A percentile compares a stretch with the other conserved stretches of the same genome.
Evolutionary conservation across 2,329 filamentous ascomycete genomes (phyloP).

Genomic region (Diaporthe australafricana): DNA sequence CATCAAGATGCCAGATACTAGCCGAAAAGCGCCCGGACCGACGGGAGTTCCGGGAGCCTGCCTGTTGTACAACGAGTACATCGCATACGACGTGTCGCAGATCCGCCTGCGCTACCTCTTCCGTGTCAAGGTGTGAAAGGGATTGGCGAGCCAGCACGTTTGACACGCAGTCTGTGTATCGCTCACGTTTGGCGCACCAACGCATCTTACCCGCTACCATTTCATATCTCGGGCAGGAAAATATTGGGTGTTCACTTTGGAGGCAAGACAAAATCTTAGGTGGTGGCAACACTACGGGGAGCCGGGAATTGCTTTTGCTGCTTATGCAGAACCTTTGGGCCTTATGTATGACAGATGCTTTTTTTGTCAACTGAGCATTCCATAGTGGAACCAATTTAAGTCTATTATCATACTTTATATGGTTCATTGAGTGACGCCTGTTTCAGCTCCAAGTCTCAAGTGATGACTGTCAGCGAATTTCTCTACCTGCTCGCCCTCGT

Average conservation of each 20-base stretch:
- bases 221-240: background rate
- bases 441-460: too few relatives aligned
- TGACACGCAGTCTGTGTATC: background rate
- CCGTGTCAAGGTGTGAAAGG: constrained; percentile 64
- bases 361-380: background rate
- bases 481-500: background rate
- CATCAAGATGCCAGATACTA: constrained; percentile 72
- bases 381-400: constrained; percentile 13
- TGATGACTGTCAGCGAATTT: background rate
- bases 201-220: background rate
- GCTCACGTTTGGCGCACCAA: too few relatives aligned
- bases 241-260: background rate
- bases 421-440: background rate
- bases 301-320: background rate
- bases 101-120: constrained; percentile 78
- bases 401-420: constrained; percentile 9
- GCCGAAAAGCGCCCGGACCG: constrained; percentile 53
- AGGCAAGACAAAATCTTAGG: constrained; percentile 5
- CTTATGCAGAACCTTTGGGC: background rate
- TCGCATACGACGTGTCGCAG: constrained; percentile 77
- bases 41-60: constrained; percentile 59
- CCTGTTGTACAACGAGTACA: constrained; percentile 80
- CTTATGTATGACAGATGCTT: background rate
- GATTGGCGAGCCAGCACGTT: background rate
- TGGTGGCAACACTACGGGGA: background rate